Base-by-base conservation (phyloP, 495 filamentous ascomycete genomes). In the Penicillium lagena region DNA sequence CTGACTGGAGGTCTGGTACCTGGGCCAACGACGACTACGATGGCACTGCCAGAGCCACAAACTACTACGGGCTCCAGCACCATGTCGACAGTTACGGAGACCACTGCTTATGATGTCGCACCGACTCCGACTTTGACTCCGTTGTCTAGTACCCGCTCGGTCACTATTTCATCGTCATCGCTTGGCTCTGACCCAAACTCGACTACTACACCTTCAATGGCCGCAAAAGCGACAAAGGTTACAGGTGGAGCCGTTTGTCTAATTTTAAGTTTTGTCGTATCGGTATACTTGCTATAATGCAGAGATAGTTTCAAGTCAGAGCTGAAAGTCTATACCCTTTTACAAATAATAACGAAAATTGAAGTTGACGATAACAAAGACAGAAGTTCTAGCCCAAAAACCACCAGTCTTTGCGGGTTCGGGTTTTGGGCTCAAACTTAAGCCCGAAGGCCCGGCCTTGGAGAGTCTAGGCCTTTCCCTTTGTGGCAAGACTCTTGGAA, bases 1-100 rank as follows among this genome's bases (percentile, higher is more conserved):
- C 37, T 55, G 9, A 47, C 40, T 37, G 52, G 48, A 31, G 48
- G 45, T n/a, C 30, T 55, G 9, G 52, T 48, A 0, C 48, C 52
- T 9, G 33, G 27, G 41, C 42, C 48, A 13, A 54, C 51, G 32
- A 50, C 51, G 7, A 17, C 12, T 31, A n/a, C 39, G 12, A 46
- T 42, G 22, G 37, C 7, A 0, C 31, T 34, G 41, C 32, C 45
- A 27, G 27, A 44, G 42, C 32, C 41, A 14, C 36, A 48, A 41
- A 43, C 40, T 52, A 48, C 45, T 22, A 42, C 37, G 10, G 35
- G 28, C 2, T 14, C 14, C 9, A 39, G 13, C n/a, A 40, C 43
- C 4, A 33, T 9, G 17, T 10, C 37, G 10, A 27, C 27, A 4
- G 37, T 34, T 15, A 35, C 36, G n/a, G 30, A 46, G 13, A 34